Base-by-base conservation (phyloP, 2,329 filamentous ascomycete genomes). In the Ceratocystis smalleyi region DNA sequence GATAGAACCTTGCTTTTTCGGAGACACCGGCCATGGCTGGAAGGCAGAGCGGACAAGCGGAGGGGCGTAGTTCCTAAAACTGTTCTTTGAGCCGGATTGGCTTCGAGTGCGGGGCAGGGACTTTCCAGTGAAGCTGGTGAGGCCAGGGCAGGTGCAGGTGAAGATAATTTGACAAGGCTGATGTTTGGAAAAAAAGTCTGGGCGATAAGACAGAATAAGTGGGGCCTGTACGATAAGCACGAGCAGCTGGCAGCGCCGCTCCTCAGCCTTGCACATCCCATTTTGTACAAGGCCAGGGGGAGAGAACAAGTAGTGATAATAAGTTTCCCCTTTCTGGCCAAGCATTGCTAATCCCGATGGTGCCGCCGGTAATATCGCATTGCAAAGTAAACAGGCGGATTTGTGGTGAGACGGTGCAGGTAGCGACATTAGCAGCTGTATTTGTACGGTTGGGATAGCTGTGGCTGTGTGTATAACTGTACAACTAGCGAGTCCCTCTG, bases 1-100 rank as follows among this genome's bases (percentile, higher is more conserved):
- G 82, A 75, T 89, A 96, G 76, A 92, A 97, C 66, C 92, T 89
- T 64, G 92, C 94, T 76, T 96, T 97, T 72, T 97, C 94, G 68
- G 88, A 87, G 66, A 94, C 86, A 51, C 84, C 87, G 1, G 91
- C 83, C 90, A 96, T 95, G 66, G 62, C 69, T 49, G 40, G 49
- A 30, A 19, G 30, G 8, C 8, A 7, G 17, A 17, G 17, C 54
- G 3, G 27, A 15, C 27, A 54, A 49, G 62, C 19, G 40, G 62
- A 54, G 7, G 1, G 1, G 3, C 3, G 35, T 12, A 12, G 12
- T 40, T 15, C 10, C 10, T 15, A 40, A 4, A 40, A 4, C 15
- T 40, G 35, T 40, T 40, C 10, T 40, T 40, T 12, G 10, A 40
- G 35, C 32, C 1, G 32, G 32, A 8, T 4, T 35, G 3, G 32